Evolutionary conservation across 1,284 basidiomycete genomes (phyloP), one percentile per base, ranked within the genome.

Genomic region (Rhodotorula sp.): DNA sequence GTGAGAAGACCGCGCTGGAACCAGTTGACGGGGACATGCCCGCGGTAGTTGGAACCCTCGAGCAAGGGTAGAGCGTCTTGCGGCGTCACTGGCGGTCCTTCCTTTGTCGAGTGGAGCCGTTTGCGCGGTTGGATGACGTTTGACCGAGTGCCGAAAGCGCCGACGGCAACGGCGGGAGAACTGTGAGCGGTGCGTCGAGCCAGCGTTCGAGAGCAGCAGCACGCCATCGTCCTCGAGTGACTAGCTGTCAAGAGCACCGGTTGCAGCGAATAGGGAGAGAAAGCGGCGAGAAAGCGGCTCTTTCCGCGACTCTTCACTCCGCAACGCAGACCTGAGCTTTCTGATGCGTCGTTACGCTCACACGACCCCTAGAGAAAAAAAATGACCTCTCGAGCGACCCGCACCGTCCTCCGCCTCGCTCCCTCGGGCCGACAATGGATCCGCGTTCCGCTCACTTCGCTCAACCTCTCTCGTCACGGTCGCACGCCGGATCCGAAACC

Each of bases 1-100:
- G 93, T 89, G 64, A 98, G 85, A 71, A 99, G 87, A 12, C 88
- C 87, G 79, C 90, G 91, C 81, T 95, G 91, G 76, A 93, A 88
- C 77, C 84, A 83, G 79, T 86, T 90, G 56, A 96, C 83, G 6
- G 90, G 91, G 67, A 93, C 87, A 80, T 95, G 92, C 46, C 90
- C 91, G 45, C 88, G 86, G 67, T 85, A 85, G 15, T 72, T 71
- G 0, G 12, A 10, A 10, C 5, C 44, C n/a, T 20, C n/a, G 14
- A 46, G 20, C 4, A 24, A 24, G n/a, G 45, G 60, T 4, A 61
- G 20, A 17, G 48, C 46, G 22, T 49, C 48, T 14, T 33, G 22
- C 3, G 46, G 22, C 30, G 60, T 48, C 1, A 37, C 30, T 3
- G 60, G 46, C 26, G 48, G 48, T 7, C 20, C 18, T 15, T 30